Base-by-base conservation (phyloP, 805 yeast species). In the Suhomyces sp. region DNA sequence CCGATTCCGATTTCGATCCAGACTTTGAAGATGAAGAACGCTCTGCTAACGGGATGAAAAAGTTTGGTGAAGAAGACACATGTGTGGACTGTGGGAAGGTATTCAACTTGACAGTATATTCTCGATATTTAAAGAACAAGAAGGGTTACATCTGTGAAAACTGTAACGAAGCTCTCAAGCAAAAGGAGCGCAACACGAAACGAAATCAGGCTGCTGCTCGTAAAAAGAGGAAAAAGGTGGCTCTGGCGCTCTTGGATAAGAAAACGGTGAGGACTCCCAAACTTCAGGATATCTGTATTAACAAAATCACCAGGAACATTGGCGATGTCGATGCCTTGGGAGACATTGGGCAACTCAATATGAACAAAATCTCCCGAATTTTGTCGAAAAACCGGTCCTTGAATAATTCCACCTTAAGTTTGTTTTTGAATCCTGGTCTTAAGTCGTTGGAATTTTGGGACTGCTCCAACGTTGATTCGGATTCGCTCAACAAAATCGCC, bases 381-480 rank as follows among this genome's bases (percentile, higher is more conserved):
- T 67, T 94, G 27, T 84, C 94, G 20, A 84, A 88, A 52, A 94
- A 92, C 68, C 71, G 99, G 48, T 86, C 94, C 0, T 72, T 94
- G 46, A 82, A 86, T 60, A 84, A 86, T 56, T 72, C 79, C 15
- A 91, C 97, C 0, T 66, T 92, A 64, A 72, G 84, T 44, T 73
- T 94, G 46, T 93, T 94, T 62, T 70, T 94, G 48, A 82, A 83
- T 45, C 79, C 89, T 0, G 75, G 78, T 13, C 64, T 83, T 46
- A 79, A 69, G 50, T 65, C 70, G 3, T 69, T 94, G 25, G 87
- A 87, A 55, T 83, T 94, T 56, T 89, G 96, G 91, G 99, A 94
- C 69, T 94, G 99, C 66, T 90, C 97, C 0, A 84, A 83, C 46
- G 76, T 94, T 15, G 81, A 83, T 21, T 77, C 79, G 40, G 86